Percentiles rank a stretch among this genome's conserved stretches.
Evolutionary conservation across 75 land plant genomes (phyloP).

Genomic region (Pseudotsuga menziesii): DNA sequence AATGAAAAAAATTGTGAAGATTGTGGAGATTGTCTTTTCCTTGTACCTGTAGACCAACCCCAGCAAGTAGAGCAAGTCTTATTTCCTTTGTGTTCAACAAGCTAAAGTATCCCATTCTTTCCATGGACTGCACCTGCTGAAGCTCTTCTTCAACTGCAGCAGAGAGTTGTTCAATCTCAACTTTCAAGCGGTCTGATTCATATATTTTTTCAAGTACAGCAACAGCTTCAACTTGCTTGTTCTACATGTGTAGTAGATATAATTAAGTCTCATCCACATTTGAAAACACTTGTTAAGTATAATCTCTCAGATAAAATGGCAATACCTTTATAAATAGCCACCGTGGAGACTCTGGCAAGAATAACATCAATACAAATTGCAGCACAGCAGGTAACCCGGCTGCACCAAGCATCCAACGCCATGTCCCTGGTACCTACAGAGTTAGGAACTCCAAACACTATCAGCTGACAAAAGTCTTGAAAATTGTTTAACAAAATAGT

Average conservation of each 20-base stretch:
- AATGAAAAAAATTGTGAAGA: not conserved
- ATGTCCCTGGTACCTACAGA: constrained; percentile 74
- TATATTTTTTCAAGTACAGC: constrained; percentile 72
- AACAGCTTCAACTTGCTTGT: constrained; percentile 54
- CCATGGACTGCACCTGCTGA: constrained; percentile 2
- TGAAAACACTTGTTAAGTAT: not conserved
- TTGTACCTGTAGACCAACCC: constrained; percentile 94
- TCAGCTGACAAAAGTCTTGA: not conserved
- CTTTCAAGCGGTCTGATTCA: constrained; percentile 54
- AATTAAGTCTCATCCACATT: not conserved
- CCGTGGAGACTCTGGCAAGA: constrained; percentile 80
- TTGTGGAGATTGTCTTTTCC: not conserved
- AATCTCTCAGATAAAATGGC: not conserved
- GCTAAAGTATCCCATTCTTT: constrained; percentile 26
- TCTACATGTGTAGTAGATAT: constrained; percentile 33
- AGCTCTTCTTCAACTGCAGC: constrained; percentile 43
- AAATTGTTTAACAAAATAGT: not conserved
- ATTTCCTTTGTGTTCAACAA: constrained; percentile 71
- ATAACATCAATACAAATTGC: constrained; percentile 61
- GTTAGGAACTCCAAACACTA: not conserved
- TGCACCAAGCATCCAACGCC: constrained; percentile 93
- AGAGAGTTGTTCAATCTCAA: constrained; percentile 67
- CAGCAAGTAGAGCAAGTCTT: constrained; percentile 81
- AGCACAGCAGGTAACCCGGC: constrained; percentile 68
- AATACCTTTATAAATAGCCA: constrained; percentile 82